These are phyloP conservation scores for Clavariopsis aquatica DNA, from an alignment of 495 filamentous ascomycete species.

Conservation along the genomic window DNA sequence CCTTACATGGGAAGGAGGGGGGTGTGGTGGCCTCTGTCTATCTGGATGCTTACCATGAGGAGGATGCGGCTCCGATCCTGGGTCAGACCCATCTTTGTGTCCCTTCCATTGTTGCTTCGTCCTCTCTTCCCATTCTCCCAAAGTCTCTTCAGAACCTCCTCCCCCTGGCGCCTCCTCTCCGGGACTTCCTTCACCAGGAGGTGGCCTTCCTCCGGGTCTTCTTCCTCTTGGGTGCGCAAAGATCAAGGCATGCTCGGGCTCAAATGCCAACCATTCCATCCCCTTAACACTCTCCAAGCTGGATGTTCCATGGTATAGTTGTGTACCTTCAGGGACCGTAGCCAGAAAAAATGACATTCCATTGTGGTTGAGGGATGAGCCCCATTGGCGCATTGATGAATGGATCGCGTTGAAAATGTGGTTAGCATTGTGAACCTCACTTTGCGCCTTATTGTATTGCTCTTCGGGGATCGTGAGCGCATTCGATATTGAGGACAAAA, in stretches of 20 bases:
- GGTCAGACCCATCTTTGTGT: too few species aligned
- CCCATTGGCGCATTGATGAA: constrained; percentile 69
- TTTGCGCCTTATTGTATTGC: not conserved
- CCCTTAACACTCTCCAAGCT: constrained; percentile 47
- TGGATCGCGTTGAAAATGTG: constrained; percentile 69
- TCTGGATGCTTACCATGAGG: not conserved
- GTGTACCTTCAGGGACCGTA: constrained; percentile 57
- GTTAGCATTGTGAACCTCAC: constrained; percentile 39
- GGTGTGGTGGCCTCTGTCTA: not conserved
- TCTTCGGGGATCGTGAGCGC: constrained; percentile 1
- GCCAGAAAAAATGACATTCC: constrained; percentile 66
- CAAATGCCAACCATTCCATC: constrained; percentile 70
- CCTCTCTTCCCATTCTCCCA: not conserved
- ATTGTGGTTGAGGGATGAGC: constrained; percentile 68
- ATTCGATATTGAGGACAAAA: constrained; percentile 1
- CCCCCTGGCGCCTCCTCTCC: not conserved
- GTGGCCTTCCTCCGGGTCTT: not conserved
- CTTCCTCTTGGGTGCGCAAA: constrained; percentile 49
- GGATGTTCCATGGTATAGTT: constrained; percentile 63
- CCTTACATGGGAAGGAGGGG: too few species aligned
- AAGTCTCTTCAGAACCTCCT: not conserved
- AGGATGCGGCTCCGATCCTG: too few species aligned
- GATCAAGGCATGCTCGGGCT: constrained; percentile 65
- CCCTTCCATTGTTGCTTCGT: not conserved
- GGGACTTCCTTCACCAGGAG: not conserved